Evolutionary conservation across 1,284 basidiomycete species (phyloP).

Genomic region (Irpex rosettiformis): DNA sequence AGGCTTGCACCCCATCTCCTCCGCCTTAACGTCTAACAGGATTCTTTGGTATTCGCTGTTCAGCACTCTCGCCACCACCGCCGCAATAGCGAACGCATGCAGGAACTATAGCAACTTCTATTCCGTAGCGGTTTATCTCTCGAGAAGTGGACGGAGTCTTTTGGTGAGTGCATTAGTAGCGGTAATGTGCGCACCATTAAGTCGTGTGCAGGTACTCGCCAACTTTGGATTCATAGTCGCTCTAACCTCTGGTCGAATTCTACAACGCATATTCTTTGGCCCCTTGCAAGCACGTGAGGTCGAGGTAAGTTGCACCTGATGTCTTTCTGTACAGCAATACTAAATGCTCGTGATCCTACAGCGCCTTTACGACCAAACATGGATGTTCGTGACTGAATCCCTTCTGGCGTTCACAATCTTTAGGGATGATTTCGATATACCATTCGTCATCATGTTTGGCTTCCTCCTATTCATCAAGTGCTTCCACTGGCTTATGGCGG

Average conservation of each 20-base stretch:
- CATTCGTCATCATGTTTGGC: slow-evolving; percentile 90
- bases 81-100: slow-evolving; percentile 77
- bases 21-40: slow-evolving; percentile 56
- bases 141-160: slow-evolving; percentile 86
- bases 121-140: slow-evolving; percentile 88
- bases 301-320: slow-evolving; percentile 62
- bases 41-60: slow-evolving; percentile 66
- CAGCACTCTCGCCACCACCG: slow-evolving; percentile 69
- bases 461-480: slow-evolving; percentile 93
- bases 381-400: slow-evolving; percentile 98
- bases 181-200: background rate
- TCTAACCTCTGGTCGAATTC: slow-evolving; percentile 69
- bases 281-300: slow-evolving; percentile 85
- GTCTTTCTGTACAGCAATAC: background rate
- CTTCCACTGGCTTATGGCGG: slow-evolving; percentile 95
- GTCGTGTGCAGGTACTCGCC: slow-evolving; percentile 73
- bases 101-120: slow-evolving; percentile 91
- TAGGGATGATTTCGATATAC: slow-evolving; percentile 89
- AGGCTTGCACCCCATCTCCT: slow-evolving; percentile 39
- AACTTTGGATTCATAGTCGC: slow-evolving; percentile 87
- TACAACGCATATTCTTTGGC: slow-evolving; percentile 93
- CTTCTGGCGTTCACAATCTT: slow-evolving; percentile 96
- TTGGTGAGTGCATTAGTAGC: slow-evolving; percentile 54
- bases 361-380: slow-evolving; percentile 92
- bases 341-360: slow-evolving; percentile 30